Conservation (phyloP, 495 filamentous ascomycete genomes). For the Baudoinia panamericana region DNA sequence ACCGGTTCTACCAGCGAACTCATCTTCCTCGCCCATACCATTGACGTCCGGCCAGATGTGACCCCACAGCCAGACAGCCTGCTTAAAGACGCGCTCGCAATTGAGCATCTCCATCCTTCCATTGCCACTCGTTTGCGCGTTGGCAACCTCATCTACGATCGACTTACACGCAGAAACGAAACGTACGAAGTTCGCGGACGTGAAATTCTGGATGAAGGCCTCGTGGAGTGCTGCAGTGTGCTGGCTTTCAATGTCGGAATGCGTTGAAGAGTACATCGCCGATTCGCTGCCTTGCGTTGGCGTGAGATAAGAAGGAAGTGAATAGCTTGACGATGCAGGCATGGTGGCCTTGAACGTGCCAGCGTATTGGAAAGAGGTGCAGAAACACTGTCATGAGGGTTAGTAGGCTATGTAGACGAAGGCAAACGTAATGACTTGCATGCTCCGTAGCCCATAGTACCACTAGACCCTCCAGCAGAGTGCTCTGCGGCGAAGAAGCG, state of each 20-base stretch:
- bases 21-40: conserved; percentile 33
- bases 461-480: conserved; percentile 51
- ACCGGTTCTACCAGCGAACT: conserved; percentile 3
- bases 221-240: conserved; percentile 32
- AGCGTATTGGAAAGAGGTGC: conserved; percentile 31
- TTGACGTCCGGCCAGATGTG: conserved; percentile 33
- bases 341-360: conserved; percentile 21
- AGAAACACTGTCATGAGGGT: conserved; percentile 24
- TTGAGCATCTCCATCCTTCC: conserved; percentile 29
- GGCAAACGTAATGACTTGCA: conserved; percentile 17
- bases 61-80: conserved; percentile 30
- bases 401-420: background rate
- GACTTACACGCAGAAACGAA: conserved; percentile 31
- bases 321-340: conserved; percentile 10
- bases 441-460: conserved; percentile 65
- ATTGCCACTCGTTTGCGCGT: conserved; percentile 24
- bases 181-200: conserved; percentile 29
- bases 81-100: conserved; percentile 29
- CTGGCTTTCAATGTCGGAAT: conserved; percentile 12
- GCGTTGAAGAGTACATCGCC: conserved; percentile 22
- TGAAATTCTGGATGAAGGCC: conserved; percentile 34
- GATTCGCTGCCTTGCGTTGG: conserved; percentile 11
- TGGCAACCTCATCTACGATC: conserved; percentile 33
- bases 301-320: conserved; percentile 15
- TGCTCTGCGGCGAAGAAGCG: conserved; percentile 34